Evolutionary conservation across 2,329 filamentous ascomycete genomes (phyloP).

Genomic region (Blumeriella jaapii): DNA sequence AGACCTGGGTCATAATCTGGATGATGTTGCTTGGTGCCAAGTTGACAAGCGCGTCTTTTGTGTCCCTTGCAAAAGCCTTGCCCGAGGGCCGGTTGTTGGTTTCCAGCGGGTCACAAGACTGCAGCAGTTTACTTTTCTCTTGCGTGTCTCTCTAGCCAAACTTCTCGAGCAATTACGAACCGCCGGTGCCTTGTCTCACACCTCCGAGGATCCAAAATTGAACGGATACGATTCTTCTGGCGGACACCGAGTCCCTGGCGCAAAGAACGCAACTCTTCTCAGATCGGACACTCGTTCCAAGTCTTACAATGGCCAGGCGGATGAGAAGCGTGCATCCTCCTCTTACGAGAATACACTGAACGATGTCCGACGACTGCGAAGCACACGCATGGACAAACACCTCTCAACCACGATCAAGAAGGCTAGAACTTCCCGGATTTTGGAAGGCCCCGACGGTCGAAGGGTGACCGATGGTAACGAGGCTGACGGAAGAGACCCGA

Average conservation of each 20-base stretch:
- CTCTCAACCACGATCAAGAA: conserved; percentile 87
- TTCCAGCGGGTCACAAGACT: conserved; percentile 75
- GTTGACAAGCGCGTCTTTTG: conserved; percentile 62
- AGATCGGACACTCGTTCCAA: conserved; percentile 61
- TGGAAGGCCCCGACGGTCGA: conserved; percentile 70
- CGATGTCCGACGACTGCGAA: conserved; percentile 83
- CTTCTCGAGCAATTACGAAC: conserved; percentile 77
- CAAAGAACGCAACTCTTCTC: conserved; percentile 41
- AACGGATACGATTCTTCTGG: conserved; percentile 56
- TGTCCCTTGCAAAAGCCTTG: conserved; percentile 48
- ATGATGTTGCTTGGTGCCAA: conserved; percentile 61
- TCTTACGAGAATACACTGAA: conserved; percentile 94
- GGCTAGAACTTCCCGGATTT: conserved; percentile 80
- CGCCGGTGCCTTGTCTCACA: conserved; percentile 68
- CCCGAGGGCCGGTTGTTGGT: conserved; percentile 41
- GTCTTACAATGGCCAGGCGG: conserved; percentile 53
- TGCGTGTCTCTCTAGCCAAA: conserved; percentile 82
- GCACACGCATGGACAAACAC: conserved; percentile 88
- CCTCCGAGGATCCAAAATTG: conserved; percentile 59
- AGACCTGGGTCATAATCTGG: conserved; percentile 56
- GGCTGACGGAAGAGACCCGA: conserved; percentile 40
- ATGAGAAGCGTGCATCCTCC: conserved; percentile 51
- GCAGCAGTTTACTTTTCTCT: conserved; percentile 86
- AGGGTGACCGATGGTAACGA: conserved; percentile 57
- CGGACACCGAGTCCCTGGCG: conserved; percentile 42